Base-by-base conservation (phyloP, 164 flowering plant genomes). In the Piper longum region DNA sequence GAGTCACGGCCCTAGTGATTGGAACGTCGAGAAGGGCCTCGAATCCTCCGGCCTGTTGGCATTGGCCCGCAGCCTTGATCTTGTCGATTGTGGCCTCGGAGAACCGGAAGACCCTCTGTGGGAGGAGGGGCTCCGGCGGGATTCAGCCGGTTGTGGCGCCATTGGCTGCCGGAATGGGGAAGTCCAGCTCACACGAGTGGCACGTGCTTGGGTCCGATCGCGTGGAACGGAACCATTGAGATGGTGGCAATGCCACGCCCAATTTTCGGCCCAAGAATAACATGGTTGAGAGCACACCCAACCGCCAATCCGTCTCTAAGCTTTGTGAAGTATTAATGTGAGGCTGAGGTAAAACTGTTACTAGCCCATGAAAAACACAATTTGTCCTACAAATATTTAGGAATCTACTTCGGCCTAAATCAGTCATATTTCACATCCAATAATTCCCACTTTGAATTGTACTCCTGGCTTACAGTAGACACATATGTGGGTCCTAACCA, bases 231-330 rank as follows among this genome's bases (percentile, higher is more conserved):
- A 26, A 59, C 80, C 80, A 73, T 77, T 5, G 95, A 78, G 56
- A 80, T 64, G 36, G 80, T 60, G 11, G 69, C 54, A 61, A 83
- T 42, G 36, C 95, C 97, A 17, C 70, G 67, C 69, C 87, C 82
- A 64, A 80, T 67, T 72, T 85, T 85, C 81, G 52, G 96, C 97
- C 98, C 97, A 93, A 93, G 78, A 68, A 93, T 67, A 0, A 90
- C 97, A 67, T 93, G 98, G 81, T 93, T 93, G 81, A 93, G 86
- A 6, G 96, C 95, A 64, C 86, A 86, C 39, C 97, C 97, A 7
- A 93, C 76, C 19, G 82, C 90, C 1, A 93, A 45, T n/a, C 98
- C 98, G 70, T 90, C 95, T 54, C 76, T 83, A 64, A 93, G 79
- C 77, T 86, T 93, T 36, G 98, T 93, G 51, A 93, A 54, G 97